Conservation (phyloP, 1,284 basidiomycete species). For the Pseudozyma pruni region DNA sequence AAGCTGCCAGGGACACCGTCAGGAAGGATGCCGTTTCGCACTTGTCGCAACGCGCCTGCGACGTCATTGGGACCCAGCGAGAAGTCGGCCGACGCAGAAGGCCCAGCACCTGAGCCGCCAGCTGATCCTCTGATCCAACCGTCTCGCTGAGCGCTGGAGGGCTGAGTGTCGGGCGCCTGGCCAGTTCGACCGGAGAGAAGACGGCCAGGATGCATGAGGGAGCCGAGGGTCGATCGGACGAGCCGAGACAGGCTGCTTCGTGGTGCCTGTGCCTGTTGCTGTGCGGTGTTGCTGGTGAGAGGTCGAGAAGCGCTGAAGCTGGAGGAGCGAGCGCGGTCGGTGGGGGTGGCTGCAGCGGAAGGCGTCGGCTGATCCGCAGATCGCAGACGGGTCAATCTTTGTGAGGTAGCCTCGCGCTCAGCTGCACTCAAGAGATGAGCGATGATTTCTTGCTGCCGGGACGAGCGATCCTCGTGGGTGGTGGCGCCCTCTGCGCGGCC, state of each 20-base stretch:
- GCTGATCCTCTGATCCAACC: conserved; percentile 4
- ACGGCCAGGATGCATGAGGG: conserved; percentile 32
- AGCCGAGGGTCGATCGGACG: conserved; percentile 29
- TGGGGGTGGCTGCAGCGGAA: not conserved
- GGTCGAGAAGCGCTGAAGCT: conserved; percentile 8
- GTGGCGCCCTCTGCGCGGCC: not conserved
- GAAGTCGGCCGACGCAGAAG: conserved; percentile 13
- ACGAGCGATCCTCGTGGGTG: not conserved
- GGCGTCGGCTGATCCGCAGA: conserved; percentile 10
- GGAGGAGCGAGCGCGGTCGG: conserved; percentile 6
- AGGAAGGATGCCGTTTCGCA: conserved; percentile 45
- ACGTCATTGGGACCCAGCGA: conserved; percentile 49
- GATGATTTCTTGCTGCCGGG: conserved; percentile 39
- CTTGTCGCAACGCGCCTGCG: conserved; percentile 43
- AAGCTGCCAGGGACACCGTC: conserved; percentile 58
- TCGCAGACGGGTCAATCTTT: conserved; percentile 10
- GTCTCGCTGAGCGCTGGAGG: conserved; percentile 1
- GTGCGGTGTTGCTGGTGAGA: not conserved
- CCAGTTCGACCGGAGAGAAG: conserved; percentile 15
- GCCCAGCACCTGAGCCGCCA: not conserved
- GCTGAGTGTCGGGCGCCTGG: conserved; percentile 4
- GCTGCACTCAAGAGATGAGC: conserved; percentile 30
- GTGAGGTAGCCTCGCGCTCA: conserved; percentile 28
- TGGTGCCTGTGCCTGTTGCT: conserved; percentile 14
- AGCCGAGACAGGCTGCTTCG: conserved; percentile 27